Percentiles rank a stretch among this genome's conserved stretches.
Conservation (phyloP, 2,329 filamentous ascomycete species). For the Fusarium protoensiforme region DNA sequence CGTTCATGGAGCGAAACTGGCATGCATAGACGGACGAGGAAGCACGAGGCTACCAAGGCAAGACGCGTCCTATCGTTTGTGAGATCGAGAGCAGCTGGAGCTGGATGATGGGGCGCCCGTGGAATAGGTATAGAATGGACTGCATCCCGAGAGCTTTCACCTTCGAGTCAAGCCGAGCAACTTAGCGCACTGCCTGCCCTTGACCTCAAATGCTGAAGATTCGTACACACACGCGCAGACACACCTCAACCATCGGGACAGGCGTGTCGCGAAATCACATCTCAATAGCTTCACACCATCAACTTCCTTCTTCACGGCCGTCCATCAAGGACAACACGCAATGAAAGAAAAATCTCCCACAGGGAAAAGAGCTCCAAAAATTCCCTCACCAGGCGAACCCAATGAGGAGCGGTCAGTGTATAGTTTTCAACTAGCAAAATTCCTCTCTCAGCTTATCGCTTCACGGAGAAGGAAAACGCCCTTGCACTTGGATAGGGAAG, state of each 20-base stretch:
- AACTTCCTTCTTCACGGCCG: constrained; percentile 54
- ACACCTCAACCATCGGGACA: too few species aligned
- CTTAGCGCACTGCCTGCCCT: too few species aligned
- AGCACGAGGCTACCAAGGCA: background rate
- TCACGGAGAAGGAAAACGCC: constrained; percentile 71
- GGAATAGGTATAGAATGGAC: too few species aligned
- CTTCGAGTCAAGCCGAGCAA: background rate
- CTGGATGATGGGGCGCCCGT: background rate
- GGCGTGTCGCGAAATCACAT: too few species aligned
- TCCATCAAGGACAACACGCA: constrained; percentile 48
- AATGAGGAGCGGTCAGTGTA: constrained; percentile 75
- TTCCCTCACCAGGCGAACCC: constrained; percentile 75
- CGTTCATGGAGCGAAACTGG: background rate
- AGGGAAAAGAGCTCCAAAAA: constrained; percentile 69
- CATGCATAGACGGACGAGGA: background rate
- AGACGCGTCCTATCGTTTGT: background rate
- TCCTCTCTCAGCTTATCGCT: constrained; percentile 80
- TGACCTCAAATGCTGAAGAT: too few species aligned
- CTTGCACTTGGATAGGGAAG: constrained; percentile 70
- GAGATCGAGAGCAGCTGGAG: background rate
- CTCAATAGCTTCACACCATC: background rate
- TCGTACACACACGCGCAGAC: too few species aligned
- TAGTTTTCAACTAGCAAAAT: constrained; percentile 93
- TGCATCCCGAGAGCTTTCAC: background rate
- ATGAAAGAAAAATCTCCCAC: constrained; percentile 54